Evolutionary conservation across 2,329 filamentous ascomycete species (phyloP), one percentile per base, ranked within the genome.

Genomic region (Trichophyton mentagrophytes): DNA sequence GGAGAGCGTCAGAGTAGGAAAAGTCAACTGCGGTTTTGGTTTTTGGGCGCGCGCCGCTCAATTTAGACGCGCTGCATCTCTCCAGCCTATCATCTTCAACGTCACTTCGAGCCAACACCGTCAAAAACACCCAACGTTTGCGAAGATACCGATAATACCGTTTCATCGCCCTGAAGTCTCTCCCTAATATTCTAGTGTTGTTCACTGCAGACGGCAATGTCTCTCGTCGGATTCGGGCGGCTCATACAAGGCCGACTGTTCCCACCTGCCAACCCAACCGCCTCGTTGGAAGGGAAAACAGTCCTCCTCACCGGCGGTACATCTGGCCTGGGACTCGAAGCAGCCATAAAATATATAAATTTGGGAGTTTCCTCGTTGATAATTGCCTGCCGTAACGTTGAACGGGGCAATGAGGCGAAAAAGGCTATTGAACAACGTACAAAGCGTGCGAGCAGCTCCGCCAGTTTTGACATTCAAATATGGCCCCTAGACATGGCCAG

Each of bases 231-330:
- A 13, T 49, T 63, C 15, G 60, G 57, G 15, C 59, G 59, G 36
- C 46, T 64, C 3, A 57, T 64, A 1, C 60, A 56, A 44, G 59
- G 17, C 13, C 61, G 63, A 13, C 44, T 64, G 40, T 71, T 67
- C 33, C 70, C 70, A 1, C 76, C 74, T 0, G 64, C 66, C 30
- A 71, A 77, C 44, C 71, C 73, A 22, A 69, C 62, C 3, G 64
- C 67, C 53, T 75, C 74, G 1, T 76, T 80, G 56, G 71, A 70
- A 7, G 74, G 75, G 11, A 77, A 77, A 64, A 78, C 75, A 0
- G 74, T 80, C 2, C 69, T 81, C 7, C 66, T 81, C 15, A 80
- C 79, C 5, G 79, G 79, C 22, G 77, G 77, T 8, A 82, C 78
- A 47, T 73, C 75, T 1, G 80, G 80, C 3, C 68, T 82, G 13